phyloP scores from a whole-genome alignment of 1,284 basidiomycete genomes.

The Cutaneotrichosporon spelunceum region DNA sequence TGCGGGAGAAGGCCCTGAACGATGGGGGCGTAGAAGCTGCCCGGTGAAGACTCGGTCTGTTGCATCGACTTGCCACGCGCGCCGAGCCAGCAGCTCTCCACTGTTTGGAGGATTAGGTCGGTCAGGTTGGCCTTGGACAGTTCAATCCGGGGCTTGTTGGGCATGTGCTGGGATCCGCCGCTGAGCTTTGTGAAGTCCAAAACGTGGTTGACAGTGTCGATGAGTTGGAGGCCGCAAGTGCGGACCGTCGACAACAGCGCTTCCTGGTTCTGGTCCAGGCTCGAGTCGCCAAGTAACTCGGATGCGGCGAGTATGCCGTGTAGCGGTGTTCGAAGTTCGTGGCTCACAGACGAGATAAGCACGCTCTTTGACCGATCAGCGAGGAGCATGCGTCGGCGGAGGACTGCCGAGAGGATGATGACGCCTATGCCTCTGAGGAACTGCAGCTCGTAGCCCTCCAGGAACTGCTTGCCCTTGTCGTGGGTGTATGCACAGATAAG shows the following conservation, averaged over 20 bases:
- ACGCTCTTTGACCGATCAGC: slow-evolving; percentile 68
- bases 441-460: slow-evolving; percentile 88
- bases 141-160: slow-evolving; percentile 57
- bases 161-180: slow-evolving; percentile 66
- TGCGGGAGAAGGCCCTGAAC: slow-evolving; percentile 50
- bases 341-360: slow-evolving; percentile 70
- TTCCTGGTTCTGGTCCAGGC: slow-evolving; percentile 72
- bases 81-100: slow-evolving; percentile 93
- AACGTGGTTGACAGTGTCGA: slow-evolving; percentile 81
- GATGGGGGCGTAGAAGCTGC: slow-evolving; percentile 82
- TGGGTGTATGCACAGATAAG: slow-evolving; percentile 84
- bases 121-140: slow-evolving; percentile 75
- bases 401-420: slow-evolving; percentile 87
- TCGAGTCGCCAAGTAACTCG: slow-evolving; percentile 78
- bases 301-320: slow-evolving; percentile 89
- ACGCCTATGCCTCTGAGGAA: slow-evolving; percentile 85
- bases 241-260: slow-evolving; percentile 69
- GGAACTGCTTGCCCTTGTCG: slow-evolving; percentile 70
- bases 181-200: slow-evolving; percentile 94
- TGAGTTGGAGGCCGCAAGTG: slow-evolving; percentile 54
- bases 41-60: slow-evolving; percentile 62
- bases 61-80: slow-evolving; percentile 73
- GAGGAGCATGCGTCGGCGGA: slow-evolving; percentile 87
- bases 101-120: slow-evolving; percentile 88
- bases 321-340: slow-evolving; percentile 84